A percentile compares a stretch with the other conserved stretches of the same genome.
Conservation (phyloP, 805 yeast species). For the Candida argentea region DNA sequence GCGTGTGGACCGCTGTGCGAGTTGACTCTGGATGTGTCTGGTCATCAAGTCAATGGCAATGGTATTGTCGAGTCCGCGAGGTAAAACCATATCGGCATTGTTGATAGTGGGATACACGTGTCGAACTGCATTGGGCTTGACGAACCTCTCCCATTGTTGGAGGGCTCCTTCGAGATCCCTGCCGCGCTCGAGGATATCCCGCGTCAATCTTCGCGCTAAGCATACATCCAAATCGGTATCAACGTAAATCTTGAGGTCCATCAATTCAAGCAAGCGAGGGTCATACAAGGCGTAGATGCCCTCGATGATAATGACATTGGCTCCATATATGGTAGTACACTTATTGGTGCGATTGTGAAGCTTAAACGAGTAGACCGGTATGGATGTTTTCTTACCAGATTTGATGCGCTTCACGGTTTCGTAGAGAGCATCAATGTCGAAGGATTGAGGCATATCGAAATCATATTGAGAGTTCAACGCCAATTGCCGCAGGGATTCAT, state of each 20-base stretch:
- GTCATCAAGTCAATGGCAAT: conserved; percentile 76
- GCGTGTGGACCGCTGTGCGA: conserved; percentile 49
- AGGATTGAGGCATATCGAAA: conserved; percentile 78
- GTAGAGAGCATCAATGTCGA: conserved; percentile 67
- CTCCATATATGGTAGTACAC: conserved; percentile 77
- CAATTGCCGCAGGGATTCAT: conserved; percentile 42
- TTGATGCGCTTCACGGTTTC: conserved; percentile 57
- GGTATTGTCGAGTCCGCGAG: conserved; percentile 75
- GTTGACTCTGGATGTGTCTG: conserved; percentile 66
- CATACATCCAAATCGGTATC: conserved; percentile 93
- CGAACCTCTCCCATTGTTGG: conserved; percentile 83
- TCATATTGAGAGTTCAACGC: conserved; percentile 73
- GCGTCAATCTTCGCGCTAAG: conserved; percentile 72
- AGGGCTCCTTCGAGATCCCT: conserved; percentile 76
- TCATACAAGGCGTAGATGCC: conserved; percentile 82
- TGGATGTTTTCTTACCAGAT: conserved; percentile 43
- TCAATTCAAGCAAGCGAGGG: conserved; percentile 53
- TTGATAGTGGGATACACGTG: conserved; percentile 67
- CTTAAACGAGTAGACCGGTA: conserved; percentile 49
- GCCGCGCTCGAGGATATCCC: conserved; percentile 83
- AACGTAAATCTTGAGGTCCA: conserved; percentile 84
- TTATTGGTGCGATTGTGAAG: conserved; percentile 60
- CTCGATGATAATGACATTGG: conserved; percentile 85
- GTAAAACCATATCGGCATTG: conserved; percentile 81
- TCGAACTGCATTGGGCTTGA: conserved; percentile 82